Conservation (phyloP, 306 rosid genomes). For the Medicago truncatula region MtrunA17r5.0-ANR NC_053048.1:42115501-42116000, state of each 20-base stretch:
- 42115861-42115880: background rate
- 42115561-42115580: background rate
- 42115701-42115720: too few species aligned
- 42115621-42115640: too few species aligned
- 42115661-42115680: too few species aligned
- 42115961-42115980: background rate
- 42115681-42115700: too few species aligned
- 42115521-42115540: background rate
- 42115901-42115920: background rate
- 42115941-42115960: background rate
- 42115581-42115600: background rate
- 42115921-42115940: background rate
- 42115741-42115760: too few species aligned
- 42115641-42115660: too few species aligned
- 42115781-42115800: too few species aligned
- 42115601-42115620: background rate
- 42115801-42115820: too few species aligned
- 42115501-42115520: background rate
- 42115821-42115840: too few species aligned
- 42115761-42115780: too few species aligned
- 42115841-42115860: background rate
- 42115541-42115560: background rate
- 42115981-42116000: background rate
- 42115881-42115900: too few species aligned
- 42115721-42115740: too few species aligned